These are phyloP conservation scores for Entamoeba invadens DNA, from an alignment of 208 protist species.

Conservation along the genomic window DNA sequence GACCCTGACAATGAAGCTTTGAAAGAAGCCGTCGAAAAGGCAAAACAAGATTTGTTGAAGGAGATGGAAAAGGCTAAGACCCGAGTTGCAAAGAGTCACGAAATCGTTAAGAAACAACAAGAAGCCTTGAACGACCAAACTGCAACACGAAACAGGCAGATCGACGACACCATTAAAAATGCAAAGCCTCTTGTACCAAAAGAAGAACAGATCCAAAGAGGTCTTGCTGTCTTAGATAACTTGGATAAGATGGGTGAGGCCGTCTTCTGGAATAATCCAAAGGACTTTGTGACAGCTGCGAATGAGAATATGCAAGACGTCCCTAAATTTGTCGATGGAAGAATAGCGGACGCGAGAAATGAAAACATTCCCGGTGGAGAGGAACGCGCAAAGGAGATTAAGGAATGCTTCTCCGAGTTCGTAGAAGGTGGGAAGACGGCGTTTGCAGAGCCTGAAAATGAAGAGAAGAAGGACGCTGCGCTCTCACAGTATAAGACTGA, in stretches of 20 bases:
- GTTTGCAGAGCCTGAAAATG: neutral
- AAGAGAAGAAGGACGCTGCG: neutral
- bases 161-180: neutral
- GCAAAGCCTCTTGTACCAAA: neutral
- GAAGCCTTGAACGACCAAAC: neutral
- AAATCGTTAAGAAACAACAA: neutral
- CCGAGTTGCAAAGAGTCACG: neutral
- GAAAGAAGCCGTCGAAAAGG: neutral
- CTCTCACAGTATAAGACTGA: neutral
- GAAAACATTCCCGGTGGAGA: neutral
- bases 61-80: neutral
- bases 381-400: neutral
- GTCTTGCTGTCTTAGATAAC: neutral
- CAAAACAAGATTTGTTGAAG: neutral
- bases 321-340: neutral
- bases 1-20: neutral
- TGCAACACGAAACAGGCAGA: neutral
- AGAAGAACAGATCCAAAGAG: neutral
- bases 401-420: neutral
- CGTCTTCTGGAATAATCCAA: neutral
- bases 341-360: neutral
- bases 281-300: neutral
- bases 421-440: neutral
- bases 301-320: neutral
- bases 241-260: neutral